These are phyloP conservation scores for Ambrosiella xylebori DNA, from an alignment of 2,329 filamentous ascomycete species.

Conservation along the genomic window DNA sequence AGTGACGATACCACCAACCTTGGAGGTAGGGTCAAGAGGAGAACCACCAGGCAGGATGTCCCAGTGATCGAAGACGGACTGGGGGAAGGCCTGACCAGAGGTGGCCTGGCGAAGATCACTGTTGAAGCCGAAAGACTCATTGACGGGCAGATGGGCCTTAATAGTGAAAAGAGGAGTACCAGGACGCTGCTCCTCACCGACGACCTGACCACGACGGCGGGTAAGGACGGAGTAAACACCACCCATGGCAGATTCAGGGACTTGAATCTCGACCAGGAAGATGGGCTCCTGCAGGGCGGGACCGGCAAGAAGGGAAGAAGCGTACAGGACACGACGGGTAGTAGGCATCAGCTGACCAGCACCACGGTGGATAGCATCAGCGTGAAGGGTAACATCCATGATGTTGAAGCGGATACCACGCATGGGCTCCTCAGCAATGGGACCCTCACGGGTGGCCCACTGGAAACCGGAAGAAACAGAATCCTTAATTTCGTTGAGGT, in stretches of 20 bases:
- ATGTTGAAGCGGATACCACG: constrained; percentile 96
- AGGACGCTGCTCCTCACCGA: constrained; percentile 92
- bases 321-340: constrained; percentile 92
- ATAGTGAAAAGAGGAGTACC: constrained; percentile 98
- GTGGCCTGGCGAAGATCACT: constrained; percentile 86
- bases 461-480: constrained; percentile 99
- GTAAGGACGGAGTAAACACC: constrained; percentile 99
- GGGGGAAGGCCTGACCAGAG: constrained; percentile 95
- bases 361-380: constrained; percentile 98
- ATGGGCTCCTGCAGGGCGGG: constrained; percentile 90
- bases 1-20: constrained; percentile 68
- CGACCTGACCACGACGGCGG: constrained; percentile 96
- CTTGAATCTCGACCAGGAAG: constrained; percentile 98
- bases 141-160: constrained; percentile 92
- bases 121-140: constrained; percentile 98
- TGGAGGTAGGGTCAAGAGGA: constrained; percentile 64
- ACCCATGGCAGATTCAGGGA: constrained; percentile 96
- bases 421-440: constrained; percentile 96
- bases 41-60: constrained; percentile 88
- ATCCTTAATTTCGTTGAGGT: constrained; percentile 99
- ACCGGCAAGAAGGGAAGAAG: constrained; percentile 74
- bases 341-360: constrained; percentile 98
- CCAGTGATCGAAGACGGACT: constrained; percentile 98
- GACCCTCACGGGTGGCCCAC: constrained; percentile 96
- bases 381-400: constrained; percentile 97